Conservation (phyloP, 2,329 filamentous ascomycete genomes). For the Botrytis galanthina region DNA sequence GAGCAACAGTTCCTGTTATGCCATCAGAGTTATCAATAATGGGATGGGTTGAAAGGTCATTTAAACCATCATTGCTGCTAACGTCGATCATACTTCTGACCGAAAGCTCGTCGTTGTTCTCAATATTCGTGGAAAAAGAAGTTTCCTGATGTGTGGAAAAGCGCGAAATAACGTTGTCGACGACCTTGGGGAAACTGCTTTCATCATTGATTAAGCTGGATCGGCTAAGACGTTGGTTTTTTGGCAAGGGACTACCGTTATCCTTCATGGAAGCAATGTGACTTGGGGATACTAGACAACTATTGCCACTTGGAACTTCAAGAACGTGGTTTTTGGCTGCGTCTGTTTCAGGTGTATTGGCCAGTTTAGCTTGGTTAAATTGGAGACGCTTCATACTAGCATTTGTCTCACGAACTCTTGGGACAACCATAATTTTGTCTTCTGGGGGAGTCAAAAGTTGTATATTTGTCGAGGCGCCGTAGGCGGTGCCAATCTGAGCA, state of each 20-base stretch:
- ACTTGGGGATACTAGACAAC: background rate
- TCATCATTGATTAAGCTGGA: background rate
- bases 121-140: background rate
- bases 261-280: background rate
- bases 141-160: background rate
- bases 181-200: background rate
- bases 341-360: too few relatives aligned
- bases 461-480: background rate
- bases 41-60: background rate
- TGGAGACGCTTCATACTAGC: background rate
- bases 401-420: background rate
- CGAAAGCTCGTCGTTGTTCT: background rate
- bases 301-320: background rate
- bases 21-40: background rate
- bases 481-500: background rate
- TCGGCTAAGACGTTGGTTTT: background rate
- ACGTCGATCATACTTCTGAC: background rate
- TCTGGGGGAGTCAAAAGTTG: background rate
- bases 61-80: background rate
- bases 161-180: background rate
- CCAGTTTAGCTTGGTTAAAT: background rate
- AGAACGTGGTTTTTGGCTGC: background rate
- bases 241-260: constrained; percentile 1
- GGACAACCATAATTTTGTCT: background rate
- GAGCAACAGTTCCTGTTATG: background rate